A percentile compares a stretch with the other conserved stretches of the same genome.
Evolutionary conservation across 805 yeast species (phyloP).

Genomic region (Groenewaldozyma salmanticensis): DNA sequence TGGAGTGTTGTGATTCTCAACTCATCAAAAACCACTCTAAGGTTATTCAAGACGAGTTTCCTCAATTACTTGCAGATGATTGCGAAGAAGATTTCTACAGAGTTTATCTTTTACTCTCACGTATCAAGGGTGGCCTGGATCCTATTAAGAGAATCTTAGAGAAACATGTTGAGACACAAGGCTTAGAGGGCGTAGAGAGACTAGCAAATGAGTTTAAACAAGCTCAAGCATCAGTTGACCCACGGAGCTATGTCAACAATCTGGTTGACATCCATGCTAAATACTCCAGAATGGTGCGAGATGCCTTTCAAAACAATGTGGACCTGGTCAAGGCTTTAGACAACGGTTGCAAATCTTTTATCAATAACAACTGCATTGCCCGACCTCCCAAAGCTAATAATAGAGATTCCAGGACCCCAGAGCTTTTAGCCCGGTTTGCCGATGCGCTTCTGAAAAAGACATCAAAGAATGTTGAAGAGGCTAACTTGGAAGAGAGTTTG

Average conservation of each 20-base stretch:
- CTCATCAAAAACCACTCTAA: constrained; percentile 73
- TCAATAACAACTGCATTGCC: constrained; percentile 77
- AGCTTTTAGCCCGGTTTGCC: constrained; percentile 78
- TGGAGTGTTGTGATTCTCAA: constrained; percentile 64
- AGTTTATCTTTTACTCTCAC: constrained; percentile 63
- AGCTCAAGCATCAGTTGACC: constrained; percentile 38
- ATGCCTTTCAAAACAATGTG: constrained; percentile 63
- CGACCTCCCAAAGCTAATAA: constrained; percentile 25
- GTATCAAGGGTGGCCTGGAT: constrained; percentile 71
- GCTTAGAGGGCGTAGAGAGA: constrained; percentile 50
- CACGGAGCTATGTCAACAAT: constrained; percentile 71
- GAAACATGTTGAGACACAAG: constrained; percentile 58
- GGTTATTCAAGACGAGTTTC: constrained; percentile 67
- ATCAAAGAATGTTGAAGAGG: constrained; percentile 55
- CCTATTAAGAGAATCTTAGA: constrained; percentile 70
- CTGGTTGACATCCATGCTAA: constrained; percentile 60
- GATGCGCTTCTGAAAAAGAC: constrained; percentile 73
- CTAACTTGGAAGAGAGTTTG: constrained; percentile 60
- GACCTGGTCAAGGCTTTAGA: constrained; percentile 81
- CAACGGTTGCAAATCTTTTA: constrained; percentile 74
- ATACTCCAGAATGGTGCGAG: constrained; percentile 53
- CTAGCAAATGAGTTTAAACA: constrained; percentile 31
- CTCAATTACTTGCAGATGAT: constrained; percentile 61
- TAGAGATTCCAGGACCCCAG: constrained; percentile 72
- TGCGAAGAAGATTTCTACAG: constrained; percentile 65